Evolutionary conservation across 805 yeast species (phyloP).

Genomic region (Teunomyces gatunensis): DNA sequence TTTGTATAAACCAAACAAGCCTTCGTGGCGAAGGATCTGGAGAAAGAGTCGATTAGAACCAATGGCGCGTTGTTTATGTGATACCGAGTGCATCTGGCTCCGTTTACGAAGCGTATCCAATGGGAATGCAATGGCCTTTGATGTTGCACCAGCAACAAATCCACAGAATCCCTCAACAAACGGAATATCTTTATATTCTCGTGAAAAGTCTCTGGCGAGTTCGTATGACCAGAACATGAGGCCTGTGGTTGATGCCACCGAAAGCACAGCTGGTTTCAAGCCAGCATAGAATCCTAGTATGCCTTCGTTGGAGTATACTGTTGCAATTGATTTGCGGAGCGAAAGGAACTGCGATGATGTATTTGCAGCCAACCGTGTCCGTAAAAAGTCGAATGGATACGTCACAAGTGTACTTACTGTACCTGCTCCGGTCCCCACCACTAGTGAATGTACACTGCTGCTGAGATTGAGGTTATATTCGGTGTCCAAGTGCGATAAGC

Average conservation of each 20-base stretch:
- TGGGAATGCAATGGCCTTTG: conserved; percentile 80
- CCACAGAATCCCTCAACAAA: conserved; percentile 61
- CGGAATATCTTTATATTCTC: conserved; percentile 28
- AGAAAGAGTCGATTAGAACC: conserved; percentile 23
- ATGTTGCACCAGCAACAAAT: conserved; percentile 67
- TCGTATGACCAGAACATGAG: conserved; percentile 72
- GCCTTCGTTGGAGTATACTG: conserved; percentile 36
- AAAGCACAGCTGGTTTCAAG: conserved; percentile 48
- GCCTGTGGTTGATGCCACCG: conserved; percentile 72
- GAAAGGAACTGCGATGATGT: conserved; percentile 35
- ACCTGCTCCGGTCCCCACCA: conserved; percentile 81
- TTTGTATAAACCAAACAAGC: conserved; percentile 65
- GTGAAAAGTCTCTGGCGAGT: conserved; percentile 37
- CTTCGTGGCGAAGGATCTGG: conserved; percentile 53
- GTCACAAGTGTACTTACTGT: conserved; percentile 66
- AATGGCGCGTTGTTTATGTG: background rate
- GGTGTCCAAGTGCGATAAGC: conserved; percentile 31
- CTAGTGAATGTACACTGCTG: conserved; percentile 41
- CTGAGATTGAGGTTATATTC: conserved; percentile 21
- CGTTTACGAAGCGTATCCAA: conserved; percentile 80
- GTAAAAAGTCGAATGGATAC: conserved; percentile 86
- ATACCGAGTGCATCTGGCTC: conserved; percentile 53
- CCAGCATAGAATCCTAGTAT: conserved; percentile 50
- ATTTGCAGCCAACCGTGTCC: conserved; percentile 83
- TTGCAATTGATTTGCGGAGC: conserved; percentile 23